Percentiles rank a stretch among this genome's conserved stretches.
phyloP scores from a whole-genome alignment of 768 basidiomycete genomes.

The Leucocoprinus sp. region DNA sequence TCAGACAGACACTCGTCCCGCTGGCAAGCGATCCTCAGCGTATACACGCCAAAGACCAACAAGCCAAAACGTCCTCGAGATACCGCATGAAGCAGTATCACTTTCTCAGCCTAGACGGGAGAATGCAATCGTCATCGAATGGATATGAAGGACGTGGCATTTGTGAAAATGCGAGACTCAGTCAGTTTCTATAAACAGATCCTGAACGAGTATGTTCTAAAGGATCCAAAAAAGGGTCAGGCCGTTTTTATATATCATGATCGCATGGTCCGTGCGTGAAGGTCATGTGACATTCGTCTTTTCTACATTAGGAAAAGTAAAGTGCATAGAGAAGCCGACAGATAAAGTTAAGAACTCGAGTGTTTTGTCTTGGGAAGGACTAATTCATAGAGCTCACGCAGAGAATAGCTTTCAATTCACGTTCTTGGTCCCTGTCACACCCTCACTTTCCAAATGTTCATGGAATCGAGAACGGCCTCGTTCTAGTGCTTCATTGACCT shows the following conservation, averaged over 20 bases:
- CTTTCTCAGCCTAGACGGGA: conserved; percentile 64
- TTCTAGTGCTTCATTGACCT: too few relatives aligned
- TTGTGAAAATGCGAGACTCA: conserved; percentile 75
- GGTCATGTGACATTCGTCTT: conserved; percentile 2
- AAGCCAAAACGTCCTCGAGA: conserved; percentile 61
- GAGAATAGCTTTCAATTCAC: too few relatives aligned
- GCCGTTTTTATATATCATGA: conserved; percentile 19
- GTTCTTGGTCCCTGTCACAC: too few relatives aligned
- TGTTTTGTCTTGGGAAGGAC: too few relatives aligned
- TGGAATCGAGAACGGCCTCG: too few relatives aligned
- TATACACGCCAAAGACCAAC: conserved; percentile 20
- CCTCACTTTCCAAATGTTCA: too few relatives aligned
- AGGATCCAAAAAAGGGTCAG: conserved; percentile 21
- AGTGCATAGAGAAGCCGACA: too few relatives aligned
- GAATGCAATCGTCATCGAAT: conserved; percentile 60
- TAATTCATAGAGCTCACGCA: too few relatives aligned
- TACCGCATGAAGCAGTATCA: conserved; percentile 25
- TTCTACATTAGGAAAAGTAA: too few relatives aligned
- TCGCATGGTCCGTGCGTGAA: conserved; percentile 23
- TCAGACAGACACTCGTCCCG: conserved; percentile 59
- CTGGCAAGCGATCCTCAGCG: conserved; percentile 29
- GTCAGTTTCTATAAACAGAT: conserved; percentile 79
- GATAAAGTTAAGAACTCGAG: too few relatives aligned
- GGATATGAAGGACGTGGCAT: conserved; percentile 67
- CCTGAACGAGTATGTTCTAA: conserved; percentile 76